Evolutionary conservation across 306 rosid genomes (phyloP).

Genomic region (Cucurbita argyrosperma): DNA sequence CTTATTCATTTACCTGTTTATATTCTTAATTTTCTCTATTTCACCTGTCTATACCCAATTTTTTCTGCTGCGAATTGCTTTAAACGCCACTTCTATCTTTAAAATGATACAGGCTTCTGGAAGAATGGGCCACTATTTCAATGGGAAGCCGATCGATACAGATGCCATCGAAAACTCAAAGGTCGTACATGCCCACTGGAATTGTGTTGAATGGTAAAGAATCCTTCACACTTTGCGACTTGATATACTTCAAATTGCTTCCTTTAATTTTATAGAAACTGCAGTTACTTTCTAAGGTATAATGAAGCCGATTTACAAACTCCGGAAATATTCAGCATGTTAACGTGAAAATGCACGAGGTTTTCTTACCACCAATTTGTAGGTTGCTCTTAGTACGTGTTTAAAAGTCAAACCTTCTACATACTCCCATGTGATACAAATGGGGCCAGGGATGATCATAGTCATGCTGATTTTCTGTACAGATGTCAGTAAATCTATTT

Average conservation of each 20-base stretch:
- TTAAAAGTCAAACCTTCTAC: neutral
- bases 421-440: neutral
- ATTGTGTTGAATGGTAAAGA: constrained; percentile 79
- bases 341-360: neutral
- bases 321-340: neutral
- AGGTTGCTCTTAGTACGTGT: neutral
- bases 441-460: neutral
- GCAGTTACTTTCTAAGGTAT: neutral
- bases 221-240: neutral
- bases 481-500: neutral
- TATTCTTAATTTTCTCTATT: neutral
- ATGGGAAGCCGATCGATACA: constrained; percentile 42
- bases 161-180: constrained; percentile 37
- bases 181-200: constrained; percentile 71
- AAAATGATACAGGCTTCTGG: constrained; percentile 59
- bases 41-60: neutral
- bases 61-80: neutral
- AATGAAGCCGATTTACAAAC: neutral
- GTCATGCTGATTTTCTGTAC: neutral
- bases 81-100: neutral
- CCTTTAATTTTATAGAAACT: neutral
- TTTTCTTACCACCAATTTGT: neutral
- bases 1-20: neutral
- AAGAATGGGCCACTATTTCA: constrained; percentile 42
- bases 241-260: neutral